Evolutionary conservation across 257 asterid genomes (phyloP).

Genomic region (Plantago ovata): DNA sequence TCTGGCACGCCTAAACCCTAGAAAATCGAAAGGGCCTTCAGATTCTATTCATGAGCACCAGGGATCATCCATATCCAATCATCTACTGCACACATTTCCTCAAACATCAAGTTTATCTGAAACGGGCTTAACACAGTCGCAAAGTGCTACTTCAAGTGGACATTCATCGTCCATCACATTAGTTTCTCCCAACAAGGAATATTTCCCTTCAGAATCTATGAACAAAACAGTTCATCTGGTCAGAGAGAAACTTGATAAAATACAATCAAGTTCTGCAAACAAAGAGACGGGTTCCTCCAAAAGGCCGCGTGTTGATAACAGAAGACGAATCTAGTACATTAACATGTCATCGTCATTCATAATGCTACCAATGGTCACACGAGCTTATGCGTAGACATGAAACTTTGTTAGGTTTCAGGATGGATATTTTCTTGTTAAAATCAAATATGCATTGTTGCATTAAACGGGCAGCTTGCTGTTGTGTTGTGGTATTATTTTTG

Average conservation of each 20-base stretch:
- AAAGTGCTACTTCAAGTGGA: constrained; percentile 13
- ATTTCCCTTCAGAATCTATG: constrained; percentile 77
- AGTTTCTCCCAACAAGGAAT: constrained; percentile 61
- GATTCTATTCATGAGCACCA: constrained; percentile 23
- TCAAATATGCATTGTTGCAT: too few species aligned
- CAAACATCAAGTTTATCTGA: constrained; percentile 26
- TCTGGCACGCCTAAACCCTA: constrained; percentile 58
- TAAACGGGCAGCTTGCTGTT: too few species aligned
- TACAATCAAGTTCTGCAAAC: constrained; percentile 45
- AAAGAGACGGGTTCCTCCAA: constrained; percentile 51
- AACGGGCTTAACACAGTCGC: constrained; percentile 30
- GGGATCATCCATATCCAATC: constrained; percentile 22
- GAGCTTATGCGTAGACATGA: too few species aligned
- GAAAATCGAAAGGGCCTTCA: constrained; percentile 41
- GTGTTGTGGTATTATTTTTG: too few species aligned
- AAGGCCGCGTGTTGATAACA: constrained; percentile 52
- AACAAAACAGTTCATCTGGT: constrained; percentile 73
- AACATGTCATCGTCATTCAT: too few species aligned
- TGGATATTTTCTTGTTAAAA: too few species aligned
- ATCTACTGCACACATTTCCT: constrained; percentile 19
- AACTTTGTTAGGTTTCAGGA: too few species aligned
- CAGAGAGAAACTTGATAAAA: constrained; percentile 74
- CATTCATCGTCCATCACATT: constrained; percentile 27
- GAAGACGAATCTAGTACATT: constrained; percentile 62
- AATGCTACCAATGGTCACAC: too few species aligned